Percentiles rank a stretch among this genome's conserved stretches.
phyloP scores from a whole-genome alignment of 208 protist species.

The Leptomonas seymouri region DNA sequence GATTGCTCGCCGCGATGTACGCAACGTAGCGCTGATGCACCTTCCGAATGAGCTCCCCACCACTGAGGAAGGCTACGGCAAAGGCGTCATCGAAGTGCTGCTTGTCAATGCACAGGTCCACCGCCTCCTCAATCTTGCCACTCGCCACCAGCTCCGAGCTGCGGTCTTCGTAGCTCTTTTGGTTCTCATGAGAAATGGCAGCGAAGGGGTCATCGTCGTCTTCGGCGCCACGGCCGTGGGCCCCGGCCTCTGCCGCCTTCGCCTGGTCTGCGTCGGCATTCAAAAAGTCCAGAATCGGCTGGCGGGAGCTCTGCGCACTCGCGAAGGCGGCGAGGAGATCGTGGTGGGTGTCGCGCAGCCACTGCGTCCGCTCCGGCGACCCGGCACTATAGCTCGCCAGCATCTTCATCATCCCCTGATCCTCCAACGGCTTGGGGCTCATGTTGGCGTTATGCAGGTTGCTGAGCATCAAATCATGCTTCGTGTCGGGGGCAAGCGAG shows the following conservation, averaged over 20 bases:
- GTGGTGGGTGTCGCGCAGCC: constrained; percentile 54
- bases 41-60: constrained; percentile 54
- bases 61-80: constrained; percentile 68
- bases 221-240: constrained; percentile 22
- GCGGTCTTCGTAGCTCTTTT: constrained; percentile 69
- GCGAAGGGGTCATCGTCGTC: constrained; percentile 72
- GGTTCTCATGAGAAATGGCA: constrained; percentile 55
- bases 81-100: constrained; percentile 79
- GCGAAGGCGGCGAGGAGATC: constrained; percentile 66
- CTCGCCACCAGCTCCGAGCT: constrained; percentile 57
- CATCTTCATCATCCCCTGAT: constrained; percentile 28
- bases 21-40: constrained; percentile 69
- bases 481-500: constrained; percentile 36
- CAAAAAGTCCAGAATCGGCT: constrained; percentile 74
- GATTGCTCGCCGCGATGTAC: constrained; percentile 36
- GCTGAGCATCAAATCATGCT: constrained; percentile 40
- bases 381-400: constrained; percentile 35
- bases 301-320: constrained; percentile 48
- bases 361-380: constrained; percentile 59
- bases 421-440: constrained; percentile 38
- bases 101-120: constrained; percentile 72
- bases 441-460: constrained; percentile 23
- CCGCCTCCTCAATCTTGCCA: constrained; percentile 71
- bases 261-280: constrained; percentile 7
- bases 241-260: constrained; percentile 12